Evolutionary conservation across 805 yeast species (phyloP).

Genomic region (Teunomyces pallodes): DNA sequence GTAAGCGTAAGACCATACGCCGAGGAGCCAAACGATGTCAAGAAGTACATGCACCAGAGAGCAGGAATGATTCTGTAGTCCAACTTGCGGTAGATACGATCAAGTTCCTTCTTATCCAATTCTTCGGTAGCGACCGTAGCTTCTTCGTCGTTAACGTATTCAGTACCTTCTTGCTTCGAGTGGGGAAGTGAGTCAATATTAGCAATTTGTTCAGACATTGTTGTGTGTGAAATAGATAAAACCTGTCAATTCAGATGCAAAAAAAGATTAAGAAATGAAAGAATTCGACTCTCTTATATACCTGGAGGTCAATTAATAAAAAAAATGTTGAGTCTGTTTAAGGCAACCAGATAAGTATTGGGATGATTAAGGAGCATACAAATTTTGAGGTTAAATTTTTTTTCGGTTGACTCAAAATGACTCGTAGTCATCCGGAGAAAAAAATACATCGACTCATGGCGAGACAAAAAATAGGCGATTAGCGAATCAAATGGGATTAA

Average conservation of each 20-base stretch:
- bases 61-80: conserved; percentile 79
- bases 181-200: not conserved
- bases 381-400: not conserved
- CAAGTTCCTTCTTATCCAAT: conserved; percentile 34
- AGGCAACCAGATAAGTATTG: not conserved
- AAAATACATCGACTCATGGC: not conserved
- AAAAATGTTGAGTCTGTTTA: not conserved
- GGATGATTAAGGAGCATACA: not conserved
- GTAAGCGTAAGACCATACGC: conserved; percentile 79
- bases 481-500: too few relatives aligned
- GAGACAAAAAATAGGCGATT: not conserved
- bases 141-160: conserved; percentile 10
- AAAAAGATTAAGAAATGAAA: not conserved
- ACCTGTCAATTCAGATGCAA: too few relatives aligned
- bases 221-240: not conserved
- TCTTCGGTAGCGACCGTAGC: conserved; percentile 4
- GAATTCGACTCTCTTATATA: not conserved
- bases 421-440: conserved; percentile 1
- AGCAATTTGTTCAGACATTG: not conserved
- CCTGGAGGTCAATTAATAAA: not conserved
- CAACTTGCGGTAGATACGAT: conserved; percentile 56
- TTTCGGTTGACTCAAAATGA: conserved; percentile 4
- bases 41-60: conserved; percentile 73
- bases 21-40: conserved; percentile 74
- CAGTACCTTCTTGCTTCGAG: not conserved